Evolutionary conservation across 371 early-diverging fungal genomes (phyloP), one percentile per base, ranked within the genome.

Genomic region (Mortierella polycephala): DNA sequence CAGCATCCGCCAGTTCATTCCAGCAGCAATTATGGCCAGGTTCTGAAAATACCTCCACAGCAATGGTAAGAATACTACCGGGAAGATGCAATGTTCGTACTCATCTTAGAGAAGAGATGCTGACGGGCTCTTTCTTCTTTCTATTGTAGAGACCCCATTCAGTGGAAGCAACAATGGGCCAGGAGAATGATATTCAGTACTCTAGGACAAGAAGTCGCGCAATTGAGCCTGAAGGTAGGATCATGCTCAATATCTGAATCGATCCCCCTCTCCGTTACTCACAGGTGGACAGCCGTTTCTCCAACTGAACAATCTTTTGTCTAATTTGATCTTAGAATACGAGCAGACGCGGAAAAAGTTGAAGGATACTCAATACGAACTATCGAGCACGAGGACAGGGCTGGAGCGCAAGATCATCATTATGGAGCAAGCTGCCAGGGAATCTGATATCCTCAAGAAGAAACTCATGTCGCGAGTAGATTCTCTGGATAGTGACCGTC

Each of bases 291-390:
- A 30, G 30, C 30, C 30, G 4, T 30, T 30, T 30, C 30, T 30
- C 30, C 30, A 30, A 30, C 30, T 30, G 30, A 30, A 4, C 4
- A 30, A 30, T n/a, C 18, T 39, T 8, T 46, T 16, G 53, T 14
- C 16, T 0, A 7, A 14, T 30, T 23, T 30, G 21, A 30, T 9
- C 9, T 30, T 67, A 77, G 80, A 79, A 41, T 62, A 72, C 37
- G 80, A 79, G 14, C 59, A 58, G n/a, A 69, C 74, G 13, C 68
- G 70, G 52, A 79, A 79, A 50, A 72, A 57, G 37, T 60, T 79
- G 14, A 69, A 62, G 53, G 80, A 79, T 30, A 54, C 80, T 18
- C 69, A 79, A 47, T 79, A 72, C 10, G 80, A 79, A 40, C 61
- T 79, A 0, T 72, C 80, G 14, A 69, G 65, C n/a, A 73, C 73